These are phyloP conservation scores for Volutella citrinella DNA, from an alignment of 2,329 filamentous ascomycete genomes.

Conservation along the genomic window DNA sequence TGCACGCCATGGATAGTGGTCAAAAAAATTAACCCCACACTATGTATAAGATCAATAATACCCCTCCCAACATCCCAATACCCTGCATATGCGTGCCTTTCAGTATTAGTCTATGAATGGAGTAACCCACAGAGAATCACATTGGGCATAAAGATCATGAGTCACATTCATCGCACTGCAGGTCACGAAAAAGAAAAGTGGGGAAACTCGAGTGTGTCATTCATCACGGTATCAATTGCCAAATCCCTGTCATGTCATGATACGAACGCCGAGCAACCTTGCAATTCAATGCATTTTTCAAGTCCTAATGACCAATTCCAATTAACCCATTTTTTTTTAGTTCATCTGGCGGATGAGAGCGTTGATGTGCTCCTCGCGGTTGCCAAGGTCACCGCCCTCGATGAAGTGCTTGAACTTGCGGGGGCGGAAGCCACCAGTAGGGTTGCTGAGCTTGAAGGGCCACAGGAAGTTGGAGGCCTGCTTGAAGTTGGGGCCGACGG, in stretches of 20 bases:
- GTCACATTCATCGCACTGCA: no score
- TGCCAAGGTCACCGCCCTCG: conserved; percentile 96
- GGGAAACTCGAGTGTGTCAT: conserved; percentile 40
- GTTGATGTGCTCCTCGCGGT: conserved; percentile 99
- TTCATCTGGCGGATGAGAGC: conserved; percentile 97
- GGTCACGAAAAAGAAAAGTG: no score
- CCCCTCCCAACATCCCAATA: conserved; percentile 10
- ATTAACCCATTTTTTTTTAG: conserved; percentile 48
- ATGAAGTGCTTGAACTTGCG: conserved; percentile 99
- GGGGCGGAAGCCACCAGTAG: conserved; percentile 90
- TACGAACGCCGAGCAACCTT: conserved; percentile 41
- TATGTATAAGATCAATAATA: conserved; percentile 21
- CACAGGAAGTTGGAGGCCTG: conserved; percentile 99
- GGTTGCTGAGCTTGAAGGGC: conserved; percentile 99
- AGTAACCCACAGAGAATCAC: no score
- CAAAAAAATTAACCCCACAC: no score
- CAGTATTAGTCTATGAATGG: no score
- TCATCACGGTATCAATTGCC: conserved; percentile 40
- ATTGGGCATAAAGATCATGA: no score
- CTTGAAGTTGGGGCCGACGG: conserved; percentile 99
- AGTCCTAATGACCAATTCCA: conserved; percentile 27
- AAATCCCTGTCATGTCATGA: conserved; percentile 37
- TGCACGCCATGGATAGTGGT: conserved; percentile 9
- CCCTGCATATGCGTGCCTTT: neutral
- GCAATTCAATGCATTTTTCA: conserved; percentile 36